Base-by-base conservation (phyloP, 2,329 filamentous ascomycete genomes). In the Sporothrix sp. region DNA sequence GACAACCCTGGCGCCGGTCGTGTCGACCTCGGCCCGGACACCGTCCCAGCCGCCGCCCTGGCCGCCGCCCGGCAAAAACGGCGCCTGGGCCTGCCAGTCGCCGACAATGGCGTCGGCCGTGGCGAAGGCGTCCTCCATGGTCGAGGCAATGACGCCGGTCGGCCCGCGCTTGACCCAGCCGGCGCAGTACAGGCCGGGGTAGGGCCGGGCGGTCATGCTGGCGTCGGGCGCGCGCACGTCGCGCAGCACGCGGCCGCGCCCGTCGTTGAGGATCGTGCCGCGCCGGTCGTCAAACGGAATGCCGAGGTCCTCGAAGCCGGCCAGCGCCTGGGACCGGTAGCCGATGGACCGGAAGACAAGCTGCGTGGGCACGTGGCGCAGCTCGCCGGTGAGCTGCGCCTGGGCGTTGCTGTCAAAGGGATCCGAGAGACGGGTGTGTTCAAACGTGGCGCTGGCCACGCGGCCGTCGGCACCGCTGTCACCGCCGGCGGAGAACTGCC, bases 121-220 rank as follows among this genome's bases (percentile, higher is more conserved):
- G 8, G 79, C 76, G 61, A 97, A 98, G 0, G 93, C 91, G 64
- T 98, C 93, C 53, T 85, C 80, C 88, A 98, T 95, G 0, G 93
- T 98, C 27, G 84, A 89, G 1, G 91, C 91, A 64, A 98, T 98
- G 3, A 97, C 90, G 2, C 93, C 93, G 0, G 89, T 96, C 0
- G 93, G 91, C 0, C 93, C 93, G 32, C 85, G 79, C 70, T 97
- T 97, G 9, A 96, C 89, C 93, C 93, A 98, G 0, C 93, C 93
- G 14, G 91, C 86, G 57, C 89, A 95, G 68, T 98, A 98, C 25
- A 95, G 66, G 0, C 91, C 88, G 0, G 83, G 79, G 61, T 64
- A 78, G 62, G 57, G 71, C 60, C 54, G 74, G 67, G 57, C 71
- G 59, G 48, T 72, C 60, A 53, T 65, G 57, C 58, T 65, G 56